Evolutionary conservation across 805 yeast genomes (phyloP).

Genomic region (Saccharomycodes ludwigii): DNA sequence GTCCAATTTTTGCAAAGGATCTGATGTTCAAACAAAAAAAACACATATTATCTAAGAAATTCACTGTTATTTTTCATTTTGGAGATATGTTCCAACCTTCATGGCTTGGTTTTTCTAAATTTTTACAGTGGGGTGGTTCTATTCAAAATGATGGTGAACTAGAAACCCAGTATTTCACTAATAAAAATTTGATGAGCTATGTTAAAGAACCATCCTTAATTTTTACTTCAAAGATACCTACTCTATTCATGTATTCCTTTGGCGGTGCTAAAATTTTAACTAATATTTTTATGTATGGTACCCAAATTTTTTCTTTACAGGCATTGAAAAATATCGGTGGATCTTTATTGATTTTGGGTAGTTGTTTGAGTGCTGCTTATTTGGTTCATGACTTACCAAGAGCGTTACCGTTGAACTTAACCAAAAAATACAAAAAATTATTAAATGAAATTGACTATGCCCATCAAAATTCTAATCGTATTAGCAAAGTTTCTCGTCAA

Average conservation of each 20-base stretch:
- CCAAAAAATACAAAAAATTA: conserved; percentile 53
- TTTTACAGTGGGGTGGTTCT: conserved; percentile 16
- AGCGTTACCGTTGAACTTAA: conserved; percentile 77
- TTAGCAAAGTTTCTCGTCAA: conserved; percentile 69
- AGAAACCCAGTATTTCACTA: background rate
- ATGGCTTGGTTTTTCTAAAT: conserved; percentile 40
- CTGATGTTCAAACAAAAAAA: conserved; percentile 73
- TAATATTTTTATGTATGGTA: conserved; percentile 24
- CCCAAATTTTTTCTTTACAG: conserved; percentile 25
- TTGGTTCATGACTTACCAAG: conserved; percentile 72
- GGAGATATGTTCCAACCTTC: conserved; percentile 76
- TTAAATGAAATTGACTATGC: conserved; percentile 63
- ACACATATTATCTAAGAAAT: conserved; percentile 46
- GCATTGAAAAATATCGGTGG: conserved; percentile 35
- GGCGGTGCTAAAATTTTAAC: conserved; percentile 30
- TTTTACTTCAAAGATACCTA: conserved; percentile 23
- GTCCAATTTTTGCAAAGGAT: conserved; percentile 52
- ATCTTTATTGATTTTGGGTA: conserved; percentile 40
- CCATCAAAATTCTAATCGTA: conserved; percentile 63
- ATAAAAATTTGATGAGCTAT: conserved; percentile 2
- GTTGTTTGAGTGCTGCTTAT: conserved; percentile 46
- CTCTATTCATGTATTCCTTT: conserved; percentile 22
- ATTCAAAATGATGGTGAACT: background rate
- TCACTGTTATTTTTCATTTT: conserved; percentile 48
- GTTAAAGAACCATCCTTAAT: conserved; percentile 21